A percentile compares a stretch with the other conserved stretches of the same genome.
These are phyloP conservation scores for Rhodotorula graminis DNA, from an alignment of 768 basidiomycete genomes.

Conservation along the genomic window DNA sequence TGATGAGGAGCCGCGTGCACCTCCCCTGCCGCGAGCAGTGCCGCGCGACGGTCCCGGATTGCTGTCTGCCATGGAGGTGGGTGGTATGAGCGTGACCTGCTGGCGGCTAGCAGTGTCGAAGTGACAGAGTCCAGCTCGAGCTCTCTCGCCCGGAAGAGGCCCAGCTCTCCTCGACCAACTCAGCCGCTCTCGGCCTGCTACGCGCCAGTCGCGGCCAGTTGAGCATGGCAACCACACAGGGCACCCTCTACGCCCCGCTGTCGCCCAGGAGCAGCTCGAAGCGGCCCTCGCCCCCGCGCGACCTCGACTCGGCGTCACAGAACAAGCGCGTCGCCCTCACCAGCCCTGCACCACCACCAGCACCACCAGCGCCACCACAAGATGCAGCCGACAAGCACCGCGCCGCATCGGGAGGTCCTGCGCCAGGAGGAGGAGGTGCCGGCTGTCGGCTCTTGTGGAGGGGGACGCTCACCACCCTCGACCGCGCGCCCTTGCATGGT, in stretches of 20 bases:
- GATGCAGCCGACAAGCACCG: too few relatives aligned
- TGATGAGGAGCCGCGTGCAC: neutral
- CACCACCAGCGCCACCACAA: neutral
- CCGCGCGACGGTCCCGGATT: neutral
- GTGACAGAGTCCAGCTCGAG: neutral
- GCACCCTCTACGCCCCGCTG: neutral
- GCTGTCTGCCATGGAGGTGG: neutral
- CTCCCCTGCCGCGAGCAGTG: neutral
- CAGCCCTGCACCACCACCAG: neutral
- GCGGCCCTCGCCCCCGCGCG: neutral
- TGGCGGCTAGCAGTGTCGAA: neutral
- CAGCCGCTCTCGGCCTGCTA: too few relatives aligned
- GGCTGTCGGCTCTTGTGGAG: conserved; percentile 25
- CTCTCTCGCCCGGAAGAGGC: neutral
- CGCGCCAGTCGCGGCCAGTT: neutral
- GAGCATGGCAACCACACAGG: too few relatives aligned
- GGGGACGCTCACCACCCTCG: neutral
- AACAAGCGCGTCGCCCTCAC: neutral
- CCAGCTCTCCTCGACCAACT: too few relatives aligned
- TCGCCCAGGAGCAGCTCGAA: neutral
- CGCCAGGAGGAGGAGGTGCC: neutral
- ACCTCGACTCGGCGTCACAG: neutral
- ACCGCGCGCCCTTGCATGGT: conserved; percentile 14
- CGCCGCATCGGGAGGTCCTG: neutral
- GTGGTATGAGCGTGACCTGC: too few relatives aligned